These are phyloP conservation scores for Jatropha curcas DNA, from an alignment of 345 rosid species.

Conservation along the genomic window DNA sequence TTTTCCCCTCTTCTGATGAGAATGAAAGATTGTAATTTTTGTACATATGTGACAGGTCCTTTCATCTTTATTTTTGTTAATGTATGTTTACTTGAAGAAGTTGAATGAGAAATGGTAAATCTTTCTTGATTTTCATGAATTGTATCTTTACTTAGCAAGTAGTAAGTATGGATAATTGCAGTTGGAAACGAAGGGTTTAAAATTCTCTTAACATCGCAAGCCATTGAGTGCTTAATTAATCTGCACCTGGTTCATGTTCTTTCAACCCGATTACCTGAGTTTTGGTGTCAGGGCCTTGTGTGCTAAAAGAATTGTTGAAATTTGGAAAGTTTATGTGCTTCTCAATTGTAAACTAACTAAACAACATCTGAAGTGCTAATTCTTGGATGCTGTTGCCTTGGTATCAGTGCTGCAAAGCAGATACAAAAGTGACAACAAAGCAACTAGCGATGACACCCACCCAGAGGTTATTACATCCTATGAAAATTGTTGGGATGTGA, in stretches of 20 bases:
- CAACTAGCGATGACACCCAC: background rate
- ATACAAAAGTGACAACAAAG: too few species aligned
- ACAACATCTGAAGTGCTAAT: background rate
- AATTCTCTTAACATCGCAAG: background rate
- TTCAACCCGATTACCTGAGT: background rate
- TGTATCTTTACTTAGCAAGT: background rate
- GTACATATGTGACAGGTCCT: constrained; percentile 15
- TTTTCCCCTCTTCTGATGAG: background rate
- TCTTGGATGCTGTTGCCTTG: background rate
- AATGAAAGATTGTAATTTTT: constrained; percentile 20
- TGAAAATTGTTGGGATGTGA: background rate
- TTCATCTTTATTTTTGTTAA: background rate
- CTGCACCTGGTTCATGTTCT: background rate
- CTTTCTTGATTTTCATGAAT: constrained; percentile 1
- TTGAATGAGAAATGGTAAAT: constrained; percentile 27
- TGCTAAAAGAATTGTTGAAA: too few species aligned
- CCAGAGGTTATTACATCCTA: background rate
- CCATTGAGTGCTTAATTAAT: background rate
- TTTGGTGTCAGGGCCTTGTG: background rate
- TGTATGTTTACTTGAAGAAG: constrained; percentile 13
- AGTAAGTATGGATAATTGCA: background rate
- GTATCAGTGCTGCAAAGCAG: background rate
- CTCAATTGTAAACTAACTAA: background rate
- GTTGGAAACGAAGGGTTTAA: background rate
- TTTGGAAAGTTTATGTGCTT: too few species aligned